A percentile compares a stretch with the other conserved stretches of the same genome.
phyloP scores from a whole-genome alignment of 1,139 yeast species.

The Saccharomyces hybrid region DNA sequence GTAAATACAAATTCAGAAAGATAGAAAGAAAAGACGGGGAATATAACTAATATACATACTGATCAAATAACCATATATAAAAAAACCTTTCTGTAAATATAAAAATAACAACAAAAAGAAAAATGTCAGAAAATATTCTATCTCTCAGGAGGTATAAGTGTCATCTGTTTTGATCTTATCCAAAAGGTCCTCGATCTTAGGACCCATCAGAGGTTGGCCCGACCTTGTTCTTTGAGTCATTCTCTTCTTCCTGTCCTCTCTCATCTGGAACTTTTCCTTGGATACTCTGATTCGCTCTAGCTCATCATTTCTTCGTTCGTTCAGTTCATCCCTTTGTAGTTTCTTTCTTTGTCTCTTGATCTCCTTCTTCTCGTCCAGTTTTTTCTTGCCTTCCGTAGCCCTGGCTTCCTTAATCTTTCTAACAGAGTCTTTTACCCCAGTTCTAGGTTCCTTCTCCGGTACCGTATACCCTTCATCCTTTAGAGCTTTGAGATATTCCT shows the following conservation, averaged over 20 bases:
- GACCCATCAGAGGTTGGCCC: slow-evolving; percentile 91
- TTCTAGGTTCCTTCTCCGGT: slow-evolving; percentile 33
- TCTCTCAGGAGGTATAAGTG: slow-evolving; percentile 23
- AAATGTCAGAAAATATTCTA: not conserved
- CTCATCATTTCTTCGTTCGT: slow-evolving; percentile 31
- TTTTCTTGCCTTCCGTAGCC: slow-evolving; percentile 19
- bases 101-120: not conserved
- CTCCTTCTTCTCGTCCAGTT: slow-evolving; percentile 37
- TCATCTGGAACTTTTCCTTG: slow-evolving; percentile 28
- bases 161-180: slow-evolving; percentile 62
- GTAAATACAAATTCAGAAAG: slow-evolving; percentile 5
- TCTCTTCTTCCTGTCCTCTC: slow-evolving; percentile 44
- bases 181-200: slow-evolving; percentile 68
- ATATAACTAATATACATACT: slow-evolving; percentile 1
- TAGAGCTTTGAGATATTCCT: slow-evolving; percentile 70
- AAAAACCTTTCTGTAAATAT: not conserved
- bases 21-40: not conserved
- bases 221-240: slow-evolving; percentile 52
- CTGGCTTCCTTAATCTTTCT: slow-evolving; percentile 17
- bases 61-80: not conserved
- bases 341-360: slow-evolving; percentile 38
- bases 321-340: slow-evolving; percentile 33
- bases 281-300: slow-evolving; percentile 26
- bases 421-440: slow-evolving; percentile 14
- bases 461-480: slow-evolving; percentile 57